Percentiles rank a stretch among this genome's conserved stretches.
phyloP scores from a whole-genome alignment of 148 eudicot genomes.

The Polygonum aviculare region DNA sequence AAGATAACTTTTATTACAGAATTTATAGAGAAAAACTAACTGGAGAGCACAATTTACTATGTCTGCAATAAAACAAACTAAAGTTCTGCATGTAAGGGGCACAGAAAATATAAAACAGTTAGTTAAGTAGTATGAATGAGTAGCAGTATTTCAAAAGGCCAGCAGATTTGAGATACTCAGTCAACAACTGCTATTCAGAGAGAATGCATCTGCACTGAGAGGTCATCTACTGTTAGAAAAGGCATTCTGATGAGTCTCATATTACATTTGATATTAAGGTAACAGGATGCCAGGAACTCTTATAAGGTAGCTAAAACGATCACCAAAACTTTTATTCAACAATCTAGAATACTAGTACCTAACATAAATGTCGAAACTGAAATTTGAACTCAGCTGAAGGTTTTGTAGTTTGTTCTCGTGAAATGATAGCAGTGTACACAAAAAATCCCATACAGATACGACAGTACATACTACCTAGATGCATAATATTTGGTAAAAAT shows the following conservation, averaged over 20 bases:
- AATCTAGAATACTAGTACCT: neutral
- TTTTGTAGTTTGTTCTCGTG: neutral
- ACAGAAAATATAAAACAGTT: neutral
- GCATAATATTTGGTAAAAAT: neutral
- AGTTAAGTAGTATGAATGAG: neutral
- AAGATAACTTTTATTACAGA: neutral
- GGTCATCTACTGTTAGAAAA: neutral
- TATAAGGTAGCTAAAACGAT: neutral
- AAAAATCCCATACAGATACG: neutral
- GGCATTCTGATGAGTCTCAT: neutral
- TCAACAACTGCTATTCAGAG: neutral
- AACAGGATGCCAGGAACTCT: neutral
- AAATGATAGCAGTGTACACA: neutral
- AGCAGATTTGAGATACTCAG: neutral
- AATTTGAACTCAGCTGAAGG: neutral
- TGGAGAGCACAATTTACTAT: neutral
- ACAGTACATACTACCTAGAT: neutral
- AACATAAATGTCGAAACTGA: neutral
- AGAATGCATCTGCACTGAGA: neutral
- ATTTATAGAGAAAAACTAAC: neutral
- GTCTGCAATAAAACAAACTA: neutral
- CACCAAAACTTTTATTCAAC: neutral
- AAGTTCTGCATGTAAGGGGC: neutral
- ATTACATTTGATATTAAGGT: neutral
- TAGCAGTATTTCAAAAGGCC: neutral